Base-by-base conservation (phyloP, 257 asterid species). In the Fraxinus excelsior region DNA sequence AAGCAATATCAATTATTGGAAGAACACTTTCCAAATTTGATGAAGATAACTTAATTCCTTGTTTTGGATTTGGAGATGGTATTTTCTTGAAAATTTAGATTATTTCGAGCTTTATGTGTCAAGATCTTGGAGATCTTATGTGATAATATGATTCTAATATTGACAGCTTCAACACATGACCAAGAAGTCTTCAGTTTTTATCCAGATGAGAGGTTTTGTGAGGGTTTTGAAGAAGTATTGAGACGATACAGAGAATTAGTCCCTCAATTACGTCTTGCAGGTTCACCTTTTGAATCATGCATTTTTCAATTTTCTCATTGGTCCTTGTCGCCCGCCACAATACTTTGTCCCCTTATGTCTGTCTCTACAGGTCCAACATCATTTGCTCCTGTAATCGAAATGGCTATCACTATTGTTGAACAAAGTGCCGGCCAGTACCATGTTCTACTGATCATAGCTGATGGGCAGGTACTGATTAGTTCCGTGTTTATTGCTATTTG, bases 51-150 rank as follows among this genome's bases (percentile, higher is more conserved):
- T 73, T 91, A 60, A 93, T 93, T 76, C 98, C 98, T 67, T 93
- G 97, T 87, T 93, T 82, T 53, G 98, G 98, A 58, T 93, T 93
- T 82, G 98, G 98, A 87, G 98, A 94, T 73, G 98, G 98, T 92
- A 88, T 58, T 76, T 76, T 69, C 35, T 79, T 29, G 18, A 58
- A 74, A 68, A 53, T 64, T 67, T 60, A 68, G 7, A 37, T 65
- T 37, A 25, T 53, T 67, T 71, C 44, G 67, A 35, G 42, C 70
- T 37, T n/a, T 71, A 19, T 72, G 35, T 38, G 38, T 66, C 29
- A 74, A 74, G 74, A 38, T 51, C 75, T 35, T 72, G 77, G 76
- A 58, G 78, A 76, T 53, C 16, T 73, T 69, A 72, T 56, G 69
- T 77, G 68, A 40, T 9, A 40, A 40, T 40, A 2, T 9, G 46